Evolutionary conservation across 225 moss, liverwort and hornwort genomes (phyloP), one percentile per base, ranked within the genome.

Genomic region (Polytrichum formosum): DNA sequence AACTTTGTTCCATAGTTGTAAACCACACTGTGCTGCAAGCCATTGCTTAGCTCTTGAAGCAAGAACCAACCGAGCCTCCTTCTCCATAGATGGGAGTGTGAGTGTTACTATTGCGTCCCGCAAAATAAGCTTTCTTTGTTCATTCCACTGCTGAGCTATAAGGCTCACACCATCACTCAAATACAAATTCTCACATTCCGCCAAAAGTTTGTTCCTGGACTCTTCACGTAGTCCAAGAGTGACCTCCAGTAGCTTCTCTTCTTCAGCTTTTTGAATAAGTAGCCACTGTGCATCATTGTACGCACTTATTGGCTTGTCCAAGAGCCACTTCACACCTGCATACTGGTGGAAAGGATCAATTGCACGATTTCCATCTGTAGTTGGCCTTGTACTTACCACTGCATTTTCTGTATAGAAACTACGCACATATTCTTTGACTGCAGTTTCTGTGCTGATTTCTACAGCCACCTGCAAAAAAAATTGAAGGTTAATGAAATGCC

Each of bases 211-310:
- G 26, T 77, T 75, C 71, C 88, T 80, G 28, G 73, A 70, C 29
- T 86, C 71, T 67, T 88, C 78, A 3, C 86, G 79, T 53, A 98
- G 75, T 74, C 84, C 91, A 66, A 94, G 86, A 53, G 76, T 77
- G 61, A 91, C 92, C 75, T 88, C 88, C 61, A 98, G 73, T 55
- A 94, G 84, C 81, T 98, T 98, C 74, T 98, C 98, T 68, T 87
- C 91, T 63, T 85, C 88, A 61, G 94, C 98, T 78, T 91, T 94
- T 70, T 94, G 88, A 72, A 98, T 90, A 19, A 91, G 85, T 54
- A 98, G 82, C 98, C 98, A 98, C 81, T 98, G 94, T 4, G 80
- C 91, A 83, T 98, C 94, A 56, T 83, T 81, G 60, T 94, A 98
- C 22, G 87, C 87, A 83, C 77, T 74, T 23, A 93, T 75, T 28